Percentiles rank a stretch among this genome's conserved stretches.
phyloP scores from a whole-genome alignment of 148 eudicot genomes.

The Limonium bicolor region DNA sequence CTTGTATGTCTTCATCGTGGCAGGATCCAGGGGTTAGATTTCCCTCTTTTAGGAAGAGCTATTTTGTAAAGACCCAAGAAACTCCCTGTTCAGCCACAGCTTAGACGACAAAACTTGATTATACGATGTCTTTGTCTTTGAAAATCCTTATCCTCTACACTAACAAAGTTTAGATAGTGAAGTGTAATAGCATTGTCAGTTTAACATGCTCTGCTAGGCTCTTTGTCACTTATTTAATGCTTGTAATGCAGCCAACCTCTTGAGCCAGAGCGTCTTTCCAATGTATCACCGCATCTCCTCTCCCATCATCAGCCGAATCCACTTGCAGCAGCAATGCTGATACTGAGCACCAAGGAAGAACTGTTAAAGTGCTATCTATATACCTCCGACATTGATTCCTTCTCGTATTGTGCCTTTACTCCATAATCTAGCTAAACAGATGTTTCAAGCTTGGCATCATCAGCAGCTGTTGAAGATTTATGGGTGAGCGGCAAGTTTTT shows the following conservation, averaged over 20 bases:
- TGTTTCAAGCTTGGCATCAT: constrained; percentile 85
- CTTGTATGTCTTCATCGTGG: no score
- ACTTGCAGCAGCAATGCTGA: constrained; percentile 49
- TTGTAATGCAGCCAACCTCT: constrained; percentile 93
- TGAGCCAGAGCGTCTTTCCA: constrained; percentile 93
- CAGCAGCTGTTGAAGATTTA: constrained; percentile 79
- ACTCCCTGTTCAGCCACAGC: no score
- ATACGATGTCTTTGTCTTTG: no score
- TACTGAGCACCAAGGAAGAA: constrained; percentile 27
- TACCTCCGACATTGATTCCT: constrained; percentile 81
- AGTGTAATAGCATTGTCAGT: no score
- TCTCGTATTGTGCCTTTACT: constrained; percentile 80
- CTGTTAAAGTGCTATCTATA: constrained; percentile 69
- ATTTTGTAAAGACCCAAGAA: no score
- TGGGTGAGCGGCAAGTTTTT: constrained; percentile 27
- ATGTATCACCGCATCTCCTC: constrained; percentile 78
- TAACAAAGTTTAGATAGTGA: no score
- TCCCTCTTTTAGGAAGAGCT: no score
- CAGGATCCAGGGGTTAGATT: no score
- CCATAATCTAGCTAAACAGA: constrained; percentile 83
- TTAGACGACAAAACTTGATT: no score
- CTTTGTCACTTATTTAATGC: no score
- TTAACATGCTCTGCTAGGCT: no score
- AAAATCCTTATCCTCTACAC: no score
- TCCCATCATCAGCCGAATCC: constrained; percentile 65